A percentile compares a stretch with the other conserved stretches of the same genome.
Conservation (phyloP, 2,329 filamentous ascomycete species). For the Endoconidiophora polonica region DNA sequence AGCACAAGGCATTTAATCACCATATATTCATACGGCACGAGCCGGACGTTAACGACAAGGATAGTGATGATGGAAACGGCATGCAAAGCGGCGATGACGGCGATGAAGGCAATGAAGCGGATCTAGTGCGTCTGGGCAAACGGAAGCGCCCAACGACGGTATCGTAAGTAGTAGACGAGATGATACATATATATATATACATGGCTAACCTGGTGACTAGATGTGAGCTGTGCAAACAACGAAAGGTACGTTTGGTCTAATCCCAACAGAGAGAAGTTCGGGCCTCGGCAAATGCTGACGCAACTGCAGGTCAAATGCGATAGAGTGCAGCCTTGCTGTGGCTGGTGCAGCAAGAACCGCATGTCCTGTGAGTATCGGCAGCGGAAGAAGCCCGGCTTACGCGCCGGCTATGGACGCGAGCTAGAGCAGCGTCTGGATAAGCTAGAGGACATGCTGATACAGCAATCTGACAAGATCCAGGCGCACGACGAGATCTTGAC, state of each 20-base stretch:
- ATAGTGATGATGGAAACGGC: constrained; percentile 31
- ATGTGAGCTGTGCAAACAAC: constrained; percentile 64
- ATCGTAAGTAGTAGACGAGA: constrained; percentile 28
- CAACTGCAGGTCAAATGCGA: constrained; percentile 50
- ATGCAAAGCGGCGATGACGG: constrained; percentile 29
- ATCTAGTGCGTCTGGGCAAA: constrained; percentile 31
- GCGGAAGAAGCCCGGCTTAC: constrained; percentile 48
- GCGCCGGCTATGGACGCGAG: constrained; percentile 55
- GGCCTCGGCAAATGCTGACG: neutral
- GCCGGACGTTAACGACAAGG: constrained; percentile 18
- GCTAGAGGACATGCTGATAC: constrained; percentile 47
- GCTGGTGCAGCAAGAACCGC: constrained; percentile 49
- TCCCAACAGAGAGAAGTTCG: too few relatives aligned
- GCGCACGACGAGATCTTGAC: constrained; percentile 52
- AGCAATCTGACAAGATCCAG: constrained; percentile 49
- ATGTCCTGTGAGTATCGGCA: constrained; percentile 52
- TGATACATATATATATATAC: neutral
- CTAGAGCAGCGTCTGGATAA: constrained; percentile 56
- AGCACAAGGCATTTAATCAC: too few relatives aligned
- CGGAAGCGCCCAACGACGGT: constrained; percentile 45
- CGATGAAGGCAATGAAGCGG: constrained; percentile 28
- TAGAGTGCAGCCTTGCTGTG: constrained; percentile 54
- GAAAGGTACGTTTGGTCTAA: constrained; percentile 40
- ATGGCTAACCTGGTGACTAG: constrained; percentile 21
- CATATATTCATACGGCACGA: too few relatives aligned